phyloP scores from a whole-genome alignment of 2,329 filamentous ascomycete genomes.

The Rhynchosporium agropyri region DNA sequence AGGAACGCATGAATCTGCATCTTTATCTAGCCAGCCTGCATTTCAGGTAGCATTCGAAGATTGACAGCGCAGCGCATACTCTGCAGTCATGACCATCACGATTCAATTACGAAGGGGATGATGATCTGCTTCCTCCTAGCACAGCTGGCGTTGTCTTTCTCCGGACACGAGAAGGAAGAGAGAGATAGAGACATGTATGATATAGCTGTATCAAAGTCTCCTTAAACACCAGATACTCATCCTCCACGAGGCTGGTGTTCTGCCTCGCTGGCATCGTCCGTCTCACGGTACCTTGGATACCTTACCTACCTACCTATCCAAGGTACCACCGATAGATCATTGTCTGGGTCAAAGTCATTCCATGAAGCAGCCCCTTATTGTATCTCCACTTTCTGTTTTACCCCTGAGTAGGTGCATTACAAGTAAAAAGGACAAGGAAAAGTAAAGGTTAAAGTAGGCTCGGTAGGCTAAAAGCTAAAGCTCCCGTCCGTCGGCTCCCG shows the following conservation, averaged over 20 bases:
- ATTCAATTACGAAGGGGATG: not conserved
- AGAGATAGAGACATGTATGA: constrained; percentile 5
- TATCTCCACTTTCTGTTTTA: not conserved
- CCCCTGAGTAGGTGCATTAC: constrained; percentile 1
- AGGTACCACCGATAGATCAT: too few relatives aligned
- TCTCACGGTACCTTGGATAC: not conserved
- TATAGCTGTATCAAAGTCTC: constrained; percentile 2
- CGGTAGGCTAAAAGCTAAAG: too few relatives aligned
- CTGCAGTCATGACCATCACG: constrained; percentile 5
- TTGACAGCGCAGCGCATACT: constrained; percentile 11
- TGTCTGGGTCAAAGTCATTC: too few relatives aligned
- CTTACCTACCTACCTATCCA: too few relatives aligned
- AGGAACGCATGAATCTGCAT: constrained; percentile 11
- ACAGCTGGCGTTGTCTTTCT: not conserved
- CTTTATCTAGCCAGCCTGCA: not conserved
- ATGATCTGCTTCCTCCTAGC: not conserved
- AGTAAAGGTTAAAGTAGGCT: too few relatives aligned
- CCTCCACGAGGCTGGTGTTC: constrained; percentile 11
- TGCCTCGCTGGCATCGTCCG: constrained; percentile 4
- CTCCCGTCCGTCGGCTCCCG: constrained; percentile 1
- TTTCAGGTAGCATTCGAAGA: constrained; percentile 10
- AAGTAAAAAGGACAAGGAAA: too few relatives aligned
- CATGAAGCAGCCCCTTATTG: not conserved
- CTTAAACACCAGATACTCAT: not conserved
- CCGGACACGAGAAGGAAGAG: not conserved